phyloP scores from a whole-genome alignment of 2,329 filamentous ascomycete species.

The Aureobasidium melanogenum region DNA sequence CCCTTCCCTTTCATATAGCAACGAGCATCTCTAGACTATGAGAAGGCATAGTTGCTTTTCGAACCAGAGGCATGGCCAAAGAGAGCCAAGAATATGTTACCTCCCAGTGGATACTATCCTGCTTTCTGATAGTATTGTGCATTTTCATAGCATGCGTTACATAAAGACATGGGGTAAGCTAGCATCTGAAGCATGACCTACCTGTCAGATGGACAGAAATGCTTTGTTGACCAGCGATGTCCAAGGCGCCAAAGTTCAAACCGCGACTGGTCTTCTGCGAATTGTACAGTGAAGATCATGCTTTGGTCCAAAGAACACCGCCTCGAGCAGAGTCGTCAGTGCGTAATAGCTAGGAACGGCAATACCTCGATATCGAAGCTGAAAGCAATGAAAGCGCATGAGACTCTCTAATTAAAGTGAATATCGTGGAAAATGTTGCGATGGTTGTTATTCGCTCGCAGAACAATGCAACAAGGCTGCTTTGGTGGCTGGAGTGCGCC shows the following conservation, averaged over 20 bases:
- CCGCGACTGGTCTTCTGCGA: background rate
- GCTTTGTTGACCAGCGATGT: background rate
- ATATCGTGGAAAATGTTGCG: background rate
- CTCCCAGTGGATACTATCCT: no score
- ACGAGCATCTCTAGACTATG: no score
- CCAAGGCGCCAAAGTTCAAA: background rate
- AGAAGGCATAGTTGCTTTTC: no score
- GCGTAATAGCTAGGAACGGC: background rate
- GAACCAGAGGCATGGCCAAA: no score
- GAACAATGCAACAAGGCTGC: no score
- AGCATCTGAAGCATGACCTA: background rate
- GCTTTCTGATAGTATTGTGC: no score
- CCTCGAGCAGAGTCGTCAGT: background rate
- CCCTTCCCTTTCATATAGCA: no score
- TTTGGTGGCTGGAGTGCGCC: background rate
- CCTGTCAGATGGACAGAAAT: background rate
- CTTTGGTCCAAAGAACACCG: background rate
- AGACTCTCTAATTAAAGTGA: no score
- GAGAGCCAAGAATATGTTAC: no score
- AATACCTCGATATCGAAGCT: background rate
- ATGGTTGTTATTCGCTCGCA: background rate
- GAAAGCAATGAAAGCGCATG: background rate
- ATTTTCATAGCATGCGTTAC: no score
- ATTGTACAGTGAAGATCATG: background rate
- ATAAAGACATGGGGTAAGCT: no score